phyloP scores from a whole-genome alignment of 2,329 filamentous ascomycete species.

The Ophiosphaerella narmari region DNA sequence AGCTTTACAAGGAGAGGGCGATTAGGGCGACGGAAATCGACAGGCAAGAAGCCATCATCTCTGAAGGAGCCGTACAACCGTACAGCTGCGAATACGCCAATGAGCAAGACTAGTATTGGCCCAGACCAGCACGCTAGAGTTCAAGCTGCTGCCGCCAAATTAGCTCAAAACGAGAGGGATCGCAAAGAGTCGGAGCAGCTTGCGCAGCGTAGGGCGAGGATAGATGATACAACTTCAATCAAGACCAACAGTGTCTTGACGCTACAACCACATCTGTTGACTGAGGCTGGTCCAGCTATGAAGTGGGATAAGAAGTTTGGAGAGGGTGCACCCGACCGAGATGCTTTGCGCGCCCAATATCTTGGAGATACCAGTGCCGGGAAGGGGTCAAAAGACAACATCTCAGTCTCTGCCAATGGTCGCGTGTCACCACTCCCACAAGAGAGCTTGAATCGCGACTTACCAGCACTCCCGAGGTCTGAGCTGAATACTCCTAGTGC shows the following conservation, averaged over 20 bases:
- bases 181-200: conserved; percentile 56
- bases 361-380: conserved; percentile 74
- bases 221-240: conserved; percentile 58
- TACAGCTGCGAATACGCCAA: conserved; percentile 54
- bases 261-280: conserved; percentile 80
- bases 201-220: conserved; percentile 60
- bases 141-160: conserved; percentile 82
- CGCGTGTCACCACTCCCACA: conserved; percentile 31
- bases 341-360: conserved; percentile 83
- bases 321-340: conserved; percentile 86
- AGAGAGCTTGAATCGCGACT: conserved; percentile 42
- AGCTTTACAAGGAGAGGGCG: conserved; percentile 76
- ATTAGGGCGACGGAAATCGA: conserved; percentile 60
- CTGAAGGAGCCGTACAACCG: conserved; percentile 59
- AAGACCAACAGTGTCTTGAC: conserved; percentile 93
- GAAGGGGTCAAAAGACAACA: conserved; percentile 62
- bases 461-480: conserved; percentile 49
- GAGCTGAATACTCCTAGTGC: conserved; percentile 24
- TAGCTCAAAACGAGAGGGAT: conserved; percentile 72
- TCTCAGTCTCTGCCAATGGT: conserved; percentile 41
- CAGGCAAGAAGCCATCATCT: conserved; percentile 48
- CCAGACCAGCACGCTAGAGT: conserved; percentile 93
- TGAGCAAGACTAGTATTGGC: conserved; percentile 82
- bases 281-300: conserved; percentile 88
- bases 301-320: conserved; percentile 98